Base-by-base conservation (phyloP, 2,329 filamentous ascomycete genomes). In the Epichloe bromicola region DNA sequence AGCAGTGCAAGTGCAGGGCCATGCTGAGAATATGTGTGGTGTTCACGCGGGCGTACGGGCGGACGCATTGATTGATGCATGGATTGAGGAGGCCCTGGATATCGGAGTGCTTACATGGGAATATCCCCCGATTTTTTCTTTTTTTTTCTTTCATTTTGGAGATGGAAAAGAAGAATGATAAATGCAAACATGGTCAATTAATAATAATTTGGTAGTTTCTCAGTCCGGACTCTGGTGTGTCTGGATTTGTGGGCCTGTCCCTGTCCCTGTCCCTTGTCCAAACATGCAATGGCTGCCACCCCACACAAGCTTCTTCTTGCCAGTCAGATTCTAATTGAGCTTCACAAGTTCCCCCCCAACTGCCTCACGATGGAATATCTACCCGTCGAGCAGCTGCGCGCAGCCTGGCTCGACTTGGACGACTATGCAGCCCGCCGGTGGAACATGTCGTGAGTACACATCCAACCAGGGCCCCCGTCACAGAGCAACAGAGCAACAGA, bases 11-110 rank as follows among this genome's bases (percentile, higher is more conserved):
- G 33, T 38, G 7, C 15, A 20, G 26, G 15, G 48, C 12, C n/a
- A 17, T 37, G 48, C 26, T 36, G 34, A 42, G 19, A 40, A 61
- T 61, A 63, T 60, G 60, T 59, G 56, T 38, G 12, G n/a, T 19
- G 58, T 58, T 56, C 56, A 55, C 56, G 58, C 58, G 57, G 19
- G 19, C 42, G 15, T 30, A 34, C 14, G 19, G 17, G 26, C 40
- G 53, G 49, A 30, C 19, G 46, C 39, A 51, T 15, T 17, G 12
- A 26, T 5, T 40, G 37, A 46, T 19, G 34, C 26, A 30, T 30
- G 26, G 10, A 30, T 30, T 11, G 19, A 45, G 33, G 39, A 33
- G 43, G 33, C 46, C 44, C 53, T 56, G 55, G 55, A 56, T 55
- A 53, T 51, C 40, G 45, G 41, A 40, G 45, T 30, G 53, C n/a